Conservation (phyloP, 441 rosid species). For the Viola pubescens region DNA sequence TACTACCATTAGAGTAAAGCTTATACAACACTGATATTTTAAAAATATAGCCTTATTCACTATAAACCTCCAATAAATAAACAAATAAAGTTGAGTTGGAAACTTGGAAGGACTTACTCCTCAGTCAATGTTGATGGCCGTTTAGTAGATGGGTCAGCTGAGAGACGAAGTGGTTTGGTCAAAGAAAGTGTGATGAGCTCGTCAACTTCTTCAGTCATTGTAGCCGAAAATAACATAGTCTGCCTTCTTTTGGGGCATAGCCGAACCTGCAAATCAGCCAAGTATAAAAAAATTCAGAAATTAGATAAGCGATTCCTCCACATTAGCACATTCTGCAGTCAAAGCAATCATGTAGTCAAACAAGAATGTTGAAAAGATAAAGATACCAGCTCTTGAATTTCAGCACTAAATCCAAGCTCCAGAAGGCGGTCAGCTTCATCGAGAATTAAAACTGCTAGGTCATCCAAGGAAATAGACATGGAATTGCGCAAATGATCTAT, state of each 20-base stretch:
- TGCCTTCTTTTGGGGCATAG: constrained; percentile 92
- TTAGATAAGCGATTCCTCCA: no score
- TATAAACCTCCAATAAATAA: no score
- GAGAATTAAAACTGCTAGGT: constrained; percentile 86
- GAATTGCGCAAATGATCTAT: constrained; percentile 95
- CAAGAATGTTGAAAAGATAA: constrained; percentile 1
- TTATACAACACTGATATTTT: no score
- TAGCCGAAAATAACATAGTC: constrained; percentile 94
- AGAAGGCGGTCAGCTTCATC: constrained; percentile 97
- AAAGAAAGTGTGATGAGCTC: constrained; percentile 87
- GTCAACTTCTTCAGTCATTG: constrained; percentile 92
- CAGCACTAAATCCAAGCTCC: constrained; percentile 93
- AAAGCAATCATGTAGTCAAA: background rate
- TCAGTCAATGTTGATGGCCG: constrained; percentile 82
- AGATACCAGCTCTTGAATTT: constrained; percentile 87
- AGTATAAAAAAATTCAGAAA: no score
- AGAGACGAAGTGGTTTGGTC: constrained; percentile 75
- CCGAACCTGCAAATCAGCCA: constrained; percentile 46
- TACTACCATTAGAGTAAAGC: no score
- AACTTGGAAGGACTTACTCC: constrained; percentile 63
- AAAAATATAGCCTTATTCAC: no score
- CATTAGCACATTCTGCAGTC: no score
- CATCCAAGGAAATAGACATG: constrained; percentile 86
- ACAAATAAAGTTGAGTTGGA: no score
- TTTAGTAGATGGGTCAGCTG: constrained; percentile 91